Conservation (phyloP, 345 rosid species). For the Litchi chinensis region DNA sequence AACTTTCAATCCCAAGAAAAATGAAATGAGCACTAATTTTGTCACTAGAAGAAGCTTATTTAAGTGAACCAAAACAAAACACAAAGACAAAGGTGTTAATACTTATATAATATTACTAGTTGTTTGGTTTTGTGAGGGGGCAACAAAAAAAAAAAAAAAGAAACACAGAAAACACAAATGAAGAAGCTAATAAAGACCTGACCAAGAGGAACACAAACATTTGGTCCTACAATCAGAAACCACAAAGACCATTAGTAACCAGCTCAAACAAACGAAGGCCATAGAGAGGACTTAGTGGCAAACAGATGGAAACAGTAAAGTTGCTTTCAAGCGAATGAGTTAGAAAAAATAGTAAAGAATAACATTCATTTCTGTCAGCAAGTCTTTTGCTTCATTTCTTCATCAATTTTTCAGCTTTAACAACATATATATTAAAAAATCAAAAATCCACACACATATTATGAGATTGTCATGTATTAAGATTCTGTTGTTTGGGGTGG, state of each 20-base stretch:
- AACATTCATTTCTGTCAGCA: neutral
- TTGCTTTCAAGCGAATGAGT: neutral
- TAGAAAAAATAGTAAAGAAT: neutral
- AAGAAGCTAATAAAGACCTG: conserved; percentile 19
- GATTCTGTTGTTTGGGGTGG: neutral
- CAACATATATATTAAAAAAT: too few species aligned
- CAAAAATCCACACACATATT: rapidly evolving
- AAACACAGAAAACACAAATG: neutral
- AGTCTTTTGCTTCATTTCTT: neutral
- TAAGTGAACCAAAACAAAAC: conserved; percentile 1
- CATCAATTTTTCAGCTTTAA: neutral
- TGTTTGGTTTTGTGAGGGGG: neutral
- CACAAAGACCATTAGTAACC: neutral
- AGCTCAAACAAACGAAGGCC: neutral
- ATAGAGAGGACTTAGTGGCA: neutral
- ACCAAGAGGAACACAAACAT: conserved; percentile 2
- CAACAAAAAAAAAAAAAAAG: too few species aligned
- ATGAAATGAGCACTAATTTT: neutral
- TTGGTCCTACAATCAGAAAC: conserved; percentile 18
- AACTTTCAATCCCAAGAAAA: neutral
- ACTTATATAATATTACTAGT: neutral
- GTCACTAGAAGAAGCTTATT: neutral
- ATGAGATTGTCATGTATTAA: neutral
- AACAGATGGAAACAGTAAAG: neutral
- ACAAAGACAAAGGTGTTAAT: neutral